phyloP scores from a whole-genome alignment of 2,329 filamentous ascomycete genomes.

The Fusarium brachygibbosum region DNA sequence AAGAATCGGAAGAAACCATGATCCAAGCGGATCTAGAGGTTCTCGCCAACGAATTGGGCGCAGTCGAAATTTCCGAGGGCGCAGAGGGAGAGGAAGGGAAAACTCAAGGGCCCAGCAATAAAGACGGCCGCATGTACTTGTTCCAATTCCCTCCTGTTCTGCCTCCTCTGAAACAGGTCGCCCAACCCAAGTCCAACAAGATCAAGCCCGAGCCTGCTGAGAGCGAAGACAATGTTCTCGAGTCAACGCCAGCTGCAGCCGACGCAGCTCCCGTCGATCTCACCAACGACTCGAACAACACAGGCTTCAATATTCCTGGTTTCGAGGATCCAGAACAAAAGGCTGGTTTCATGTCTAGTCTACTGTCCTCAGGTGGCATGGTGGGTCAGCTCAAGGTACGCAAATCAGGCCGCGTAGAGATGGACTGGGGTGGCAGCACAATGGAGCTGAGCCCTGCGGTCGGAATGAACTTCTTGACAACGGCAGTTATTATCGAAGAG shows the following conservation, averaged over 20 bases:
- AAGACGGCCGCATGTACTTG: constrained; percentile 71
- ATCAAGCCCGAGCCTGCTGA: constrained; percentile 61
- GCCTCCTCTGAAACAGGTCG: constrained; percentile 63
- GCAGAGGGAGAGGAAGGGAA: constrained; percentile 42
- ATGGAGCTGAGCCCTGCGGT: constrained; percentile 66
- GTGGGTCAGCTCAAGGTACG: constrained; percentile 72
- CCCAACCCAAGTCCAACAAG: constrained; percentile 47
- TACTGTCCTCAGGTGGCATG: constrained; percentile 66
- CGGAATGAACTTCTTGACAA: constrained; percentile 69
- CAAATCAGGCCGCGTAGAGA: constrained; percentile 71
- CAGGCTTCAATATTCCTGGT: constrained; percentile 22
- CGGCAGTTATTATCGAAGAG: constrained; percentile 71
- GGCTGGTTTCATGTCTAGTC: constrained; percentile 55
- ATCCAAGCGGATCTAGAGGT: constrained; percentile 59
- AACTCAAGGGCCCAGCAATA: constrained; percentile 52
- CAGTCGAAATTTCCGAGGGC: constrained; percentile 50
- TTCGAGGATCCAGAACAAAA: constrained; percentile 53
- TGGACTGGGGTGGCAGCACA: constrained; percentile 72
- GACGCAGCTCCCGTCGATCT: constrained; percentile 58
- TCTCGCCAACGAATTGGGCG: constrained; percentile 60
- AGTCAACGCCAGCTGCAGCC: constrained; percentile 46
- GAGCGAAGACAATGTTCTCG: constrained; percentile 56
- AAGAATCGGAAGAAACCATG: constrained; percentile 57
- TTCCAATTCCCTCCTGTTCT: constrained; percentile 75
- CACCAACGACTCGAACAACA: constrained; percentile 54